Evolutionary conservation across 805 yeast genomes (phyloP), one percentile per base, ranked within the genome.

Genomic region (Yarrowia sp.): DNA sequence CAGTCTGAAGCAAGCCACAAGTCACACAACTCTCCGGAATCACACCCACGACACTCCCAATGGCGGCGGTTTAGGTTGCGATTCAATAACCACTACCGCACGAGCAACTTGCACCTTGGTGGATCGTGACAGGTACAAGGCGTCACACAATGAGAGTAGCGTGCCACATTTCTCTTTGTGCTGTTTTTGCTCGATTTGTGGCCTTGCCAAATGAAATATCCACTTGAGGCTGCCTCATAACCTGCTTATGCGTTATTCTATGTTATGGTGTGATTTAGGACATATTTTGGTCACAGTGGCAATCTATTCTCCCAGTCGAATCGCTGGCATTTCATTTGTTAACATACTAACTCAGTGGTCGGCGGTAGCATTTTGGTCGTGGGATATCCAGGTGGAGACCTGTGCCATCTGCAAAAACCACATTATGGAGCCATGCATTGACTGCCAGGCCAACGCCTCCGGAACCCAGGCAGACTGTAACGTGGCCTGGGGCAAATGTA

Each of bases 351-450:
- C 24, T 3, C 64, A 77, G 81, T 94, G 99, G 98, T 92, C 97
- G 14, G 98, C 98, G 0, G 99, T 95, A 60, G 98, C 98, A n/a
- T 92, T 95, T 76, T 95, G 99, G 99, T 92, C 98, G 0, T 95
- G 99, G 99, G 97, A 92, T 79, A 90, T 92, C 70, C 94, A 87
- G 42, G 94, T 92, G 67, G 99, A 96, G 71, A 92, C 91, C 67
- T 95, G 99, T 82, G 98, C 99, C 46, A 95, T 95, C 76, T 95
- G 99, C 83, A 85, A 98, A 76, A 95, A 94, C 78, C 98, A 94
- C 79, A 84, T 95, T 72, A 95, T 95, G 99, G 99, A 95, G 75
- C 95, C 95, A 17, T 95, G 99, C 71, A 80, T 95, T 71, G 98
- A 93, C 77, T 95, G 99, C 77, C 97, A 92, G 77, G 96, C 96